Base-by-base conservation (phyloP, 768 basidiomycete genomes). In the Suillus lakei region DNA sequence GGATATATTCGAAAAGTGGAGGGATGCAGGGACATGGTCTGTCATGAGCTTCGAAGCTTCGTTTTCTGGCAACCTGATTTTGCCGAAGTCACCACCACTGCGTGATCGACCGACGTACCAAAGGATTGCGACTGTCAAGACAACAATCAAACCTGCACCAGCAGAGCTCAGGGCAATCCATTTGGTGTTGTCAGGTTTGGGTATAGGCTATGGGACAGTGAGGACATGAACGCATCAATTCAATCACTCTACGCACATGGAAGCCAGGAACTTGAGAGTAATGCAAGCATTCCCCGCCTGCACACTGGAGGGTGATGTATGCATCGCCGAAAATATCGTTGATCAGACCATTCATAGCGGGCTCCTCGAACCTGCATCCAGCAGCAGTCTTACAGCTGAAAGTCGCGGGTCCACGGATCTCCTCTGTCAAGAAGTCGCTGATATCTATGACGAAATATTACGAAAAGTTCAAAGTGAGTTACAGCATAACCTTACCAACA, bases 201-300 rank as follows among this genome's bases (percentile, higher is more conserved):
- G 84, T 2, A 96, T 96, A 36, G 82, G 83, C 90, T 95, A 67
- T 7, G 34, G 39, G 16, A 26, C 39, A 32, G 18, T 55, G 2
- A 15, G 28, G 26, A 58, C 2, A 41, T 21, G 13, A 28, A 32
- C 13, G 72, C 41, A 34, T 58, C 10, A 30, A 36, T 12, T 39
- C 15, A 34, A 28, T 39, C 12, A 41, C 43, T 30, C 21, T 12
- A 12, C 56, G 69, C 72, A 93, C 93, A 48, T 84, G 80, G 70
- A 95, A 98, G n/a, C 96, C 96, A 3, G 97, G 98, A 7, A 98
- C 96, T 76, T 95, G 92, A 0, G 92, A 93, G 70, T 89, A 94
- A 72, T 97, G 93, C 73, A 99, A 73, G 73, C 98, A 99, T 79
- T 99, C 98, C 26, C 98, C 97, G 6, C 93, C 89, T 1, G 91